Base-by-base conservation (phyloP, 352 stramenopile species). In the Phytophthora agathidicida region DNA sequence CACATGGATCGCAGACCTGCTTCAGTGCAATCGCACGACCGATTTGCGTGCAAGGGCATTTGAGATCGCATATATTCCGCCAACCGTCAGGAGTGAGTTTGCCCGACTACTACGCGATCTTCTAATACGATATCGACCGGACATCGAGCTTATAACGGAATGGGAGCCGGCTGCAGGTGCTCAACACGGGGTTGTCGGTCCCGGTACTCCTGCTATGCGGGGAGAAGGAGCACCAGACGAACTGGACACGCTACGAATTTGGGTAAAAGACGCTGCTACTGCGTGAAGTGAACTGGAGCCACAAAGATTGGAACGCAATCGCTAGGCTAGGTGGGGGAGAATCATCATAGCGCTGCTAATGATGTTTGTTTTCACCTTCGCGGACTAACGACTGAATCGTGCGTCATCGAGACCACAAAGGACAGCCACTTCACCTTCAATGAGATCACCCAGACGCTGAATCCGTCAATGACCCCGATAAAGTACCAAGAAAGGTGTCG, bases 1-100 rank as follows among this genome's bases (percentile, higher is more conserved):
- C 24, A 92, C 80, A 24, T 92, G 82, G 82, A 90, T 92, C 55
- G 80, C 78, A 41, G 79, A 90, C 52, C 36, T 92, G 37, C 44
- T 92, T 11, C 71, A 86, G 32, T 89, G 82, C 48, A 75, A 75
- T 31, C 70, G 75, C 8, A 87, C 80, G 13, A 83, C 70, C 13
- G 82, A 90, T 39, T 64, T 92, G n/a, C 69, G 80, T 7, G 82
- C 82, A 3, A 68, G 80, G 3, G 82, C 82, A 19, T 60, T 92
- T 27, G 82, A 90, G 60, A 89, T 92, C 50, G 83, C 82, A 17
- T 73, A 89, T 39, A 88, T 92, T 23, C 63, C 75, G n/a, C 71
- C 80, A 3, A 76, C 77, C 39, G 80, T 90, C 23, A 77, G 82
- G 35, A 86, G 71, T 31, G 77, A 87, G 28, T 92, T 92, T 71